Conservation (phyloP, 345 rosid genomes). For the Odontarrhena argentea region DNA sequence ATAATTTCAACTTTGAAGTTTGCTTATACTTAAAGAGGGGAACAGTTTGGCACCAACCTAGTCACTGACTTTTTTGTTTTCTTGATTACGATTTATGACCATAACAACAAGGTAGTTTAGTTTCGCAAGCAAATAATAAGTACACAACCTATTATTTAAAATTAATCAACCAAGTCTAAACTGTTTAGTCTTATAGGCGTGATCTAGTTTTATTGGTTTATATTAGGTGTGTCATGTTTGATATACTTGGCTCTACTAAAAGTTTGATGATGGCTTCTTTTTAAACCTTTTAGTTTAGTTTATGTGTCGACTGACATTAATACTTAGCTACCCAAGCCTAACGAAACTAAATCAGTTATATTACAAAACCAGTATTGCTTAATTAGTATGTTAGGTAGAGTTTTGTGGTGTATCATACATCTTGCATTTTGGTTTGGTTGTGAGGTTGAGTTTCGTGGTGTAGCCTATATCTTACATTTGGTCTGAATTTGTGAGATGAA, state of each 20-base stretch:
- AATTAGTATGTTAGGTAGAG: conserved; percentile 12
- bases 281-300: not conserved
- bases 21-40: not conserved
- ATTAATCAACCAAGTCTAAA: too few species aligned
- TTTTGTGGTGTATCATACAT: conserved; percentile 10
- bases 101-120: conserved; percentile 5
- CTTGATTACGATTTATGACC: not conserved
- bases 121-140: conserved; percentile 6
- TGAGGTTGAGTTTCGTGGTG: conserved; percentile 13
- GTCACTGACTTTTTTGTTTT: not conserved
- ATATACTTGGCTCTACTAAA: not conserved
- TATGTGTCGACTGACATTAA: not conserved
- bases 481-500: not conserved
- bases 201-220: not conserved
- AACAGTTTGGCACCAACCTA: conserved; percentile 24
- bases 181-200: conserved; percentile 8
- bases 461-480: not conserved
- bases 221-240: not conserved
- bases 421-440: not conserved
- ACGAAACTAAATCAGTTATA: not conserved
- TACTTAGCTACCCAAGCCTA: conserved; percentile 7
- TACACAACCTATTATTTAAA: too few species aligned
- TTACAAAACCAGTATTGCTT: not conserved
- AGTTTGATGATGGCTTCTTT: not conserved
- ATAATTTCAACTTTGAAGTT: conserved; percentile 14